These are phyloP conservation scores for Coffea eugenioides DNA, from an alignment of 257 asterid genomes.

Conservation along the genomic window DNA sequence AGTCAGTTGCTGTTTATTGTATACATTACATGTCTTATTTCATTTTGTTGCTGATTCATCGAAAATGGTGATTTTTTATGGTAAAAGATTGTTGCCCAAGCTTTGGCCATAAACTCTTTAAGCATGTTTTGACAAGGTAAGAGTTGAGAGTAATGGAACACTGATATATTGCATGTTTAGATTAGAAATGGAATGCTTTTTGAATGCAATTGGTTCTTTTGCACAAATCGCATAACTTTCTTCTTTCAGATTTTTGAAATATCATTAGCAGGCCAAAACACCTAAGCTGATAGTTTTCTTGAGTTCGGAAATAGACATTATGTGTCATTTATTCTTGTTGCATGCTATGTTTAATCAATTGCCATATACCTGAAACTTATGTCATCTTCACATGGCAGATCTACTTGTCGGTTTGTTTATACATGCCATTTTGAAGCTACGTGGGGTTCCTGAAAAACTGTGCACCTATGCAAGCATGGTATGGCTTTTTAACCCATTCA, in stretches of 20 bases:
- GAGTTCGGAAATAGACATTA: background rate
- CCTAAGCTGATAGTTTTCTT: background rate
- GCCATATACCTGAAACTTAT: conserved; percentile 11
- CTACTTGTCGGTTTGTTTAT: conserved; percentile 81
- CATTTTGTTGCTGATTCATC: background rate
- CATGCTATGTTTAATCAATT: conserved; percentile 1
- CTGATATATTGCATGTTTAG: background rate
- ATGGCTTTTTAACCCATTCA: conserved; percentile 96
- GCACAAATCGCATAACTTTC: background rate
- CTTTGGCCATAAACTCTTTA: background rate
- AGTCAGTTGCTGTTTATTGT: background rate
- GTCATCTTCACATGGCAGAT: conserved; percentile 50
- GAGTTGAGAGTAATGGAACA: background rate
- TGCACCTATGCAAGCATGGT: conserved; percentile 60
- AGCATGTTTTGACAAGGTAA: background rate
- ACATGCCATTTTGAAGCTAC: conserved; percentile 62
- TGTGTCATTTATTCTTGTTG: background rate
- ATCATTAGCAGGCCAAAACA: background rate
- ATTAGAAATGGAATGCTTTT: background rate
- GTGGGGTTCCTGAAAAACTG: conserved; percentile 73
- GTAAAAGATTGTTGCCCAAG: background rate
- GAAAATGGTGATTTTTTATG: background rate
- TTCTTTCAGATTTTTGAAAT: background rate
- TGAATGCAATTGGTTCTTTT: background rate
- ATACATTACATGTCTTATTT: background rate